Conservation (phyloP, 768 basidiomycete genomes). For the Auricularia cornea region DNA sequence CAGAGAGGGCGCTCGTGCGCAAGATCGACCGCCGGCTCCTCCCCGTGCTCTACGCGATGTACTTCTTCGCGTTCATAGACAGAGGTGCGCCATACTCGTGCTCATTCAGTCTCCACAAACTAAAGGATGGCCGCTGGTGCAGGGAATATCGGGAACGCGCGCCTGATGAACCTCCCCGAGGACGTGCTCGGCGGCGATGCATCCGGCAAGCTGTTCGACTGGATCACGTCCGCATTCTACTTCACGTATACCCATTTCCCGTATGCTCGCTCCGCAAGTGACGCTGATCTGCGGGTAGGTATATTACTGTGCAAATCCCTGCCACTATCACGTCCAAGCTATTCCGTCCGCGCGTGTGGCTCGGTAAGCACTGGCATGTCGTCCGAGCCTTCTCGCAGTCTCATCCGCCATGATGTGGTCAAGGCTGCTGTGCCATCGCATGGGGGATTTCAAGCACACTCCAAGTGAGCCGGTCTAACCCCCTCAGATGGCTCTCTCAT, state of each 20-base stretch:
- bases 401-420: not conserved
- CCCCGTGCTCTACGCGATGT: constrained; percentile 9
- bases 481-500: no score
- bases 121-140: not conserved
- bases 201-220: constrained; percentile 63
- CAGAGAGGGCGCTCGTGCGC: constrained; percentile 6
- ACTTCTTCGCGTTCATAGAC: constrained; percentile 42
- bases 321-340: constrained; percentile 59
- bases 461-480: constrained; percentile 38
- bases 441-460: constrained; percentile 70
- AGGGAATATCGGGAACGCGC: constrained; percentile 45
- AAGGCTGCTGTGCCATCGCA: constrained; percentile 16
- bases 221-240: constrained; percentile 71
- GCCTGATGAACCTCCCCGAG: constrained; percentile 58
- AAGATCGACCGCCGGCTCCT: constrained; percentile 8
- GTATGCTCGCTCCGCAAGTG: no score
- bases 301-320: constrained; percentile 67
- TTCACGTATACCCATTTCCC: constrained; percentile 56
- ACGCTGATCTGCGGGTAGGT: not conserved
- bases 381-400: not conserved
- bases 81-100: constrained; percentile 52
- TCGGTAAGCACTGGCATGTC: constrained; percentile 51
- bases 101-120: not conserved
- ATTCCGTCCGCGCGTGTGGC: constrained; percentile 58
- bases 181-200: constrained; percentile 60